Conservation (phyloP, 2,329 filamentous ascomycete genomes). For the Talaromyces sp. region DNA sequence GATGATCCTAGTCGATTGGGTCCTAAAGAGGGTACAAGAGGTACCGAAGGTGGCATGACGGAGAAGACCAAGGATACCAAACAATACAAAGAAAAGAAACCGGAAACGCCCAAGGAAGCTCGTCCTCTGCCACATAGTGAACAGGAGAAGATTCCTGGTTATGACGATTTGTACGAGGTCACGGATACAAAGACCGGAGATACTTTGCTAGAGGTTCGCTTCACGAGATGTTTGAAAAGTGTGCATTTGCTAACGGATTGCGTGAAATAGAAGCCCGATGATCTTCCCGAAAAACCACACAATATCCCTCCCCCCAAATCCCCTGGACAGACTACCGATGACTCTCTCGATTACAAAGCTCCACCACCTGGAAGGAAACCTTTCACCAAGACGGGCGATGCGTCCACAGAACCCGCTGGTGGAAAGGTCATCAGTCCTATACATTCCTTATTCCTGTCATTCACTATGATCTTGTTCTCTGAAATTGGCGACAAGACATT, state of each 20-base stretch:
- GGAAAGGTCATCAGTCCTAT: constrained; percentile 64
- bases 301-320: constrained; percentile 67
- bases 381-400: constrained; percentile 26
- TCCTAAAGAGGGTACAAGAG: constrained; percentile 80
- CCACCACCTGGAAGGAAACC: constrained; percentile 26
- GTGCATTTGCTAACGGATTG: not conserved
- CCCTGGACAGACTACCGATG: constrained; percentile 40
- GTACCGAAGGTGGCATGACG: constrained; percentile 83
- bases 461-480: constrained; percentile 96
- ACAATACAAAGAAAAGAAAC: constrained; percentile 68
- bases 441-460: constrained; percentile 86
- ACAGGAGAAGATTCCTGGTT: constrained; percentile 59
- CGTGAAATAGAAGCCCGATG: constrained; percentile 68
- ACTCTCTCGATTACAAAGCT: constrained; percentile 30
- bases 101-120: constrained; percentile 78
- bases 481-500: constrained; percentile 99
- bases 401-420: constrained; percentile 24
- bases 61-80: constrained; percentile 77
- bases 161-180: constrained; percentile 36
- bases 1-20: constrained; percentile 73
- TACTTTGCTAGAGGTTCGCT: constrained; percentile 51
- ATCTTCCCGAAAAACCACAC: constrained; percentile 74
- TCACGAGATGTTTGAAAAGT: too few relatives aligned
- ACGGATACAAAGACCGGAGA: constrained; percentile 43
- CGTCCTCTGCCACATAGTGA: constrained; percentile 79